Base-by-base conservation (phyloP, 192 early-diverging fungal species). In the Spizellomyces punctatus region DNA sequence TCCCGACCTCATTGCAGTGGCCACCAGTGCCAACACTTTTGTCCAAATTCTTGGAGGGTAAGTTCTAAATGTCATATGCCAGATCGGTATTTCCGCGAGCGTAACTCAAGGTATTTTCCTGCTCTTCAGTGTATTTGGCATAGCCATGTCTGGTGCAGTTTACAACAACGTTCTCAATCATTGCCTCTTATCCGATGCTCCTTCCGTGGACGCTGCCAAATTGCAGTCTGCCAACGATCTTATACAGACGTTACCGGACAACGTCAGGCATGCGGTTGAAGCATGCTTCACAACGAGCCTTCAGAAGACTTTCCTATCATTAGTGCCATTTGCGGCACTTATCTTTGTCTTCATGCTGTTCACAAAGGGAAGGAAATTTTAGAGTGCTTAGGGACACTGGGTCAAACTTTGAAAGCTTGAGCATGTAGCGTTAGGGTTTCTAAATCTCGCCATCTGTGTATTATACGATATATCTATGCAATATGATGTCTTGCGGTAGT, bases 1-100 rank as follows among this genome's bases (percentile, higher is more conserved):
- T 8, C 84, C 85, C 56, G 78, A 82, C 14, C 85, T 90, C 59
- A 81, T 93, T 77, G 91, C 92, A 0, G 82, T 86, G 1, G 86
- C 82, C 46, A 91, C 91, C 10, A 75, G 88, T 6, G 68, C 88
- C 44, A 56, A 43, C 41, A 76, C 56, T 71, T 79, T 79, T 62
- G 72, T 58, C 55, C 80, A 90, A 62, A 85, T 84, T 5, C 80
- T 88, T 45, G 88, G 87, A 45, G 66, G 27, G 27, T 36, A 36
- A 36, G 27, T 36, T 36, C 27, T 36, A 36, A 3, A 36, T n/a
- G 3, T 36, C 27, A 2, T 36, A 36, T 36, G 0, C 27, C 27
- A 3, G 3, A 3, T 36, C 0, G 27, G 27, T 36, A 3, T 36
- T 36, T 3, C 0, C 27, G 0, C 27, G 27, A 36, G 27, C 27